A percentile compares a stretch with the other conserved stretches of the same genome.
phyloP scores from a whole-genome alignment of 1,284 basidiomycete species.

The Polyporus tsugae region DNA sequence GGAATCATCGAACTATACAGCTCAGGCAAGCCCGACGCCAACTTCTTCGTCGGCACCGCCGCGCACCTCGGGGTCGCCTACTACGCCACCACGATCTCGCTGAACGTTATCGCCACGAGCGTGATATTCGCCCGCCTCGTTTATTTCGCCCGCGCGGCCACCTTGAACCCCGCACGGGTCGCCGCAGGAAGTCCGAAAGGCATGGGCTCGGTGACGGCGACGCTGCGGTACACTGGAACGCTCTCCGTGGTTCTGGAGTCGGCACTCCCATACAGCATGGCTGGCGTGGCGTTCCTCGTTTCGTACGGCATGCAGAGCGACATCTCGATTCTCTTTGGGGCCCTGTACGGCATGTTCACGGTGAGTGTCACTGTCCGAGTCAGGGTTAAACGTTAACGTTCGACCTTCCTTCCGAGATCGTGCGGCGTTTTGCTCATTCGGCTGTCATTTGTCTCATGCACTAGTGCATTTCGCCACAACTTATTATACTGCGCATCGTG shows the following conservation, averaged over 20 bases:
- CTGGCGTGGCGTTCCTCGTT: conserved; percentile 25
- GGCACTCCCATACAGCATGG: conserved; percentile 23
- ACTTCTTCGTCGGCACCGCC: conserved; percentile 34
- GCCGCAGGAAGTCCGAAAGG: neutral
- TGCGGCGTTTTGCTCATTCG: neutral
- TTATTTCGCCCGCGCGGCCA: neutral
- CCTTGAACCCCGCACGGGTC: neutral
- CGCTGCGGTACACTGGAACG: conserved; percentile 17
- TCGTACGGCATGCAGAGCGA: conserved; percentile 22
- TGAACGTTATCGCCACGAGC: conserved; percentile 17
- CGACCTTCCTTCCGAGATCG: no score
- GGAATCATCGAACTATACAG: conserved; percentile 29
- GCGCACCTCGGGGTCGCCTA: conserved; percentile 19
- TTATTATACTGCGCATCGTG: conserved; percentile 44
- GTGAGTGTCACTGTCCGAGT: conserved; percentile 24
- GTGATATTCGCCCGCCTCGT: conserved; percentile 21
- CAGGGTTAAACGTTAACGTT: conserved; percentile 24
- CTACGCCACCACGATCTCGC: conserved; percentile 11
- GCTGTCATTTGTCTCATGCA: neutral
- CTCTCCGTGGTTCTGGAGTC: conserved; percentile 26
- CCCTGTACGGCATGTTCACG: conserved; percentile 32
- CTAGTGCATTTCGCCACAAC: conserved; percentile 43
- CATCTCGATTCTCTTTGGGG: conserved; percentile 24
- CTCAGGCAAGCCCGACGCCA: conserved; percentile 28
- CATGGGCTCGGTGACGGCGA: neutral